Conservation (phyloP, 352 stramenopile species). For the Phytophthora tentaculata region DNA sequence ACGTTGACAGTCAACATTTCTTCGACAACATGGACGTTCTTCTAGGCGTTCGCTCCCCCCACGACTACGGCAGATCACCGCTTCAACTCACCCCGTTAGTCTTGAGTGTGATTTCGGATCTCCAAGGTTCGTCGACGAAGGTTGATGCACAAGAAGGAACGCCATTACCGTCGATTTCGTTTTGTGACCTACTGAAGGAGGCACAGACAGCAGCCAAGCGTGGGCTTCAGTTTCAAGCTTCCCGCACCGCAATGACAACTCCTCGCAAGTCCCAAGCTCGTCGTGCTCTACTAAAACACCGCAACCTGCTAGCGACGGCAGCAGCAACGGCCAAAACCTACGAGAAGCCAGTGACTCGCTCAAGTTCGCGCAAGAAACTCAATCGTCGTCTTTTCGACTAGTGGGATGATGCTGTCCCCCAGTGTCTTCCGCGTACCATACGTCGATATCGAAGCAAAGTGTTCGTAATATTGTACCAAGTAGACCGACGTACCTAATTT, state of each 20-base stretch:
- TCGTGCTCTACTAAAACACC: neutral
- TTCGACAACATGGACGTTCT: conserved; percentile 34
- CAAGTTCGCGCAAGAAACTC: conserved; percentile 29
- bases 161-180: conserved; percentile 8
- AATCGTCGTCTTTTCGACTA: conserved; percentile 37
- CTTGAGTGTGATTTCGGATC: conserved; percentile 17
- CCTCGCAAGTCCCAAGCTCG: conserved; percentile 15
- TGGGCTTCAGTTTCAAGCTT: neutral
- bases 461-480: neutral
- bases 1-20: conserved; percentile 37
- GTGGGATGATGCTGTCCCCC: too few species aligned
- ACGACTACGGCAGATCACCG: conserved; percentile 5
- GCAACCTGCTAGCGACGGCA: neutral
- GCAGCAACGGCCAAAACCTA: conserved; percentile 1
- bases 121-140: neutral
- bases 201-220: conserved; percentile 5
- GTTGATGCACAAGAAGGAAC: neutral
- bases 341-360: conserved; percentile 25
- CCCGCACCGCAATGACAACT: conserved; percentile 15
- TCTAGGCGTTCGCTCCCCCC: conserved; percentile 2
- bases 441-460: too few species aligned
- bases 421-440: neutral
- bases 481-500: neutral
- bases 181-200: conserved; percentile 21
- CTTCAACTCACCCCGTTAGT: conserved; percentile 22